These are phyloP conservation scores for Geranium brycei DNA, from an alignment of 345 rosid species.

Conservation along the genomic window DNA sequence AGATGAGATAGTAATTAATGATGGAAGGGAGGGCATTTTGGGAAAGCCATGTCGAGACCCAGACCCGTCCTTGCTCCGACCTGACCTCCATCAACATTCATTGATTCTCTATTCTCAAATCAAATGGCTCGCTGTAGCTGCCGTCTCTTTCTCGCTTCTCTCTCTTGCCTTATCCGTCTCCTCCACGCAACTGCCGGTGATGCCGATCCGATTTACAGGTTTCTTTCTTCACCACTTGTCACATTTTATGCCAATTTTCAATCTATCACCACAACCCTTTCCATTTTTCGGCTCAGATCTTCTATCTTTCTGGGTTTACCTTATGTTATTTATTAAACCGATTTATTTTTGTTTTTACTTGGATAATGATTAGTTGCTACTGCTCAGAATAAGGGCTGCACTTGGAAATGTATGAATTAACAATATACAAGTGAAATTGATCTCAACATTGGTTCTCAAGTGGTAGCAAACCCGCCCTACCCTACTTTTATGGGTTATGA, in stretches of 20 bases:
- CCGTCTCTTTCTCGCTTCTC: slow-evolving; percentile 24
- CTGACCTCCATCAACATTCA: no score
- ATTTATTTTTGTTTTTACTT: no score
- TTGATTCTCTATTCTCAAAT: background rate
- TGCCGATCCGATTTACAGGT: slow-evolving; percentile 82
- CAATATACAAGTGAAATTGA: background rate
- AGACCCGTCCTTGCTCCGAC: no score
- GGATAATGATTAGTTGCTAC: no score
- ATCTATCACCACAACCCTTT: background rate
- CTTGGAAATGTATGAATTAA: no score
- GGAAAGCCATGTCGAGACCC: no score
- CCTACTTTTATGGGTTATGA: background rate
- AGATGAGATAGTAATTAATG: no score
- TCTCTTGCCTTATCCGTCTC: slow-evolving; percentile 18
- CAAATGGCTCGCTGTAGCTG: slow-evolving; percentile 26
- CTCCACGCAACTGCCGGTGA: slow-evolving; percentile 69
- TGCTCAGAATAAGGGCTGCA: background rate
- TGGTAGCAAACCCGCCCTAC: background rate
- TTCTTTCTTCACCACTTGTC: background rate
- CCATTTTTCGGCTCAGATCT: no score
- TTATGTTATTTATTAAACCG: no score
- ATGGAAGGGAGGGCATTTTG: no score
- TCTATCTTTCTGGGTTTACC: no score
- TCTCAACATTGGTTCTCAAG: background rate
- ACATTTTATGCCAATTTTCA: background rate